Base-by-base conservation (phyloP, 1,284 basidiomycete species). In the Apiotrichum akiyoshidainum region DNA sequence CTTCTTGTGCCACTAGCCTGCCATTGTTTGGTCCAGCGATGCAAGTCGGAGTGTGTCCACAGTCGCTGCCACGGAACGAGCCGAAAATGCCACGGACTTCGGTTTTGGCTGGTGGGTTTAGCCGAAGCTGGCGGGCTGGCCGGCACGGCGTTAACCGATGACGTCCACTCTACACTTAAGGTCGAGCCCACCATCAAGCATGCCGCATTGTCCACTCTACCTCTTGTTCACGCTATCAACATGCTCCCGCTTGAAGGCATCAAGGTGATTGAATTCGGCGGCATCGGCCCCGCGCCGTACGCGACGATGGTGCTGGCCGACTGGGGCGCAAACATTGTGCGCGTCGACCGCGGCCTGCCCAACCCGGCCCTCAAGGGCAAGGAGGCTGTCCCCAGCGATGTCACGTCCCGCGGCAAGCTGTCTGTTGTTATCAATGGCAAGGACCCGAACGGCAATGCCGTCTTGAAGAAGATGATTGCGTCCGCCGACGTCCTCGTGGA, bases 251-350 rank as follows among this genome's bases (percentile, higher is more conserved):
- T 54, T 14, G 6, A 33, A 10, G 52, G 44, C n/a, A 19, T 58
- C 34, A 47, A 46, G 21, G 57, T 58, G 7, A 39, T 58, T 52
- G 57, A 58, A 47, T 58, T 58, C 31, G 57, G 46, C 33, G 57
- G 57, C 19, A 35, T 58, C 12, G 57, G 46, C 7, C 57, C 57
- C 33, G 58, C 44, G 0, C 61, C 61, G 31, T 63, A 45, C 35
- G 61, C 61, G 21, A 34, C 37, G 9, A 63, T 63, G 61, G 31
- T 63, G 26, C 58, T 63, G 35, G 58, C 58, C 16, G 61, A 63
- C 56, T 45, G 17, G 5, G 61, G 61, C 26, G 61, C 61, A 7
- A 31, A 21, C 3, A 54, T 63, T 22, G 5, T 58, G 8, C 58
- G 61, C 34, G 40, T 63, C 44, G 61, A 63, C 58, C 61, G 61